These are phyloP conservation scores for Backusella morwellensis DNA, from an alignment of 192 early-diverging fungal species.

Conservation along the genomic window DNA sequence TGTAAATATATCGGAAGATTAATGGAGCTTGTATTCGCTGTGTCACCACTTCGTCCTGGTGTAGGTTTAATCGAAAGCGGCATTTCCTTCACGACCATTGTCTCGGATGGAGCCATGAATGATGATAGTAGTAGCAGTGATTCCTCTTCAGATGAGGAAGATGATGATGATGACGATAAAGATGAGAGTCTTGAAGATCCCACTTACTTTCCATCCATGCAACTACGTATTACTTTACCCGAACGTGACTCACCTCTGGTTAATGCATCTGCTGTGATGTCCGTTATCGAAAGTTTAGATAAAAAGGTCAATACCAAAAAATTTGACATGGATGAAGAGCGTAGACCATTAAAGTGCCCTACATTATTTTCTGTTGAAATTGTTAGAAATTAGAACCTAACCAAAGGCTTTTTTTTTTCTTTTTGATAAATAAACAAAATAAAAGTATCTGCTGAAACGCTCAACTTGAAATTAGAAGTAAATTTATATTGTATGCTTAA, in stretches of 20 bases:
- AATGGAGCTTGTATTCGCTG: constrained; percentile 28
- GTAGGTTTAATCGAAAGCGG: constrained; percentile 18
- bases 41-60: constrained; percentile 30
- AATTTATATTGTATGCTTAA: background rate
- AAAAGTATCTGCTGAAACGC: background rate
- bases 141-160: background rate
- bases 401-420: background rate
- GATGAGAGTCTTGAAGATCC: background rate
- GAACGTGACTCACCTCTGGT: background rate
- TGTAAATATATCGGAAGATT: constrained; percentile 46
- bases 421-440: background rate
- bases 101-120: background rate
- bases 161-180: background rate
- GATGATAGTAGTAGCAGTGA: background rate
- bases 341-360: background rate
- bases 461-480: background rate
- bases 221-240: background rate
- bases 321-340: constrained; percentile 13
- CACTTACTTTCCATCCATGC: background rate
- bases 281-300: constrained; percentile 15
- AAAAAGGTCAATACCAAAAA: constrained; percentile 17
- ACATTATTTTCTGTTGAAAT: constrained; percentile 10
- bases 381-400: background rate
- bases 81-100: background rate
- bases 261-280: constrained; percentile 17